A percentile compares a stretch with the other conserved stretches of the same genome.
Conservation (phyloP, 2,329 filamentous ascomycete genomes). For the Grosmannia clavigera region DNA sequence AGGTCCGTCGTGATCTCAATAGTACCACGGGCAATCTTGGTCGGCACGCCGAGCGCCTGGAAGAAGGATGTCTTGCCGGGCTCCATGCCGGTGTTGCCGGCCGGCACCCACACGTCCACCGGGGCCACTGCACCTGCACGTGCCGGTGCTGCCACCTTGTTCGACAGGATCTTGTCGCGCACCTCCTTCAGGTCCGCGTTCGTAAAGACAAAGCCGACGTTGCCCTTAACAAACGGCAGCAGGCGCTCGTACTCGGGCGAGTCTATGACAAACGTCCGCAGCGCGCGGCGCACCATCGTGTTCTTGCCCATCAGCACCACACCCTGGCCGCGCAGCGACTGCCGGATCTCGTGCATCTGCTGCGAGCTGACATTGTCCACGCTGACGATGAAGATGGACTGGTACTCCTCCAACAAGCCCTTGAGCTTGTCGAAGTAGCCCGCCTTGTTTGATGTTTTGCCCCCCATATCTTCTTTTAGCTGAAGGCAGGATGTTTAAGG, state of each 20-base stretch:
- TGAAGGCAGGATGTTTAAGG: slow-evolving; percentile 99
- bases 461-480: slow-evolving; percentile 94
- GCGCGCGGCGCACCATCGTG: slow-evolving; percentile 98
- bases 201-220: slow-evolving; percentile 99
- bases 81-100: slow-evolving; percentile 99
- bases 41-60: slow-evolving; percentile 99
- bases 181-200: slow-evolving; percentile 85
- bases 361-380: slow-evolving; percentile 99
- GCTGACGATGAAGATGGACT: slow-evolving; percentile 92
- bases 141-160: slow-evolving; percentile 95
- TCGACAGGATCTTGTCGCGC: slow-evolving; percentile 88
- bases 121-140: slow-evolving; percentile 96
- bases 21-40: slow-evolving; percentile 99
- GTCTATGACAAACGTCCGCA: slow-evolving; percentile 87
- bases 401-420: slow-evolving; percentile 89
- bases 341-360: slow-evolving; percentile 99
- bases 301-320: slow-evolving; percentile 99
- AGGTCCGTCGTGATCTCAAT: slow-evolving; percentile 98
- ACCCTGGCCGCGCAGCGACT: slow-evolving; percentile 77
- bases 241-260: slow-evolving; percentile 97
- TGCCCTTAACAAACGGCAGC: slow-evolving; percentile 90
- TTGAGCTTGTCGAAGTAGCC: slow-evolving; percentile 99
- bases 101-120: slow-evolving; percentile 84
- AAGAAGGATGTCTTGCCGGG: slow-evolving; percentile 99
- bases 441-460: slow-evolving; percentile 83